phyloP scores from a whole-genome alignment of 225 moss, liverwort and hornwort species.

The Marchantia polymorpha region DNA sequence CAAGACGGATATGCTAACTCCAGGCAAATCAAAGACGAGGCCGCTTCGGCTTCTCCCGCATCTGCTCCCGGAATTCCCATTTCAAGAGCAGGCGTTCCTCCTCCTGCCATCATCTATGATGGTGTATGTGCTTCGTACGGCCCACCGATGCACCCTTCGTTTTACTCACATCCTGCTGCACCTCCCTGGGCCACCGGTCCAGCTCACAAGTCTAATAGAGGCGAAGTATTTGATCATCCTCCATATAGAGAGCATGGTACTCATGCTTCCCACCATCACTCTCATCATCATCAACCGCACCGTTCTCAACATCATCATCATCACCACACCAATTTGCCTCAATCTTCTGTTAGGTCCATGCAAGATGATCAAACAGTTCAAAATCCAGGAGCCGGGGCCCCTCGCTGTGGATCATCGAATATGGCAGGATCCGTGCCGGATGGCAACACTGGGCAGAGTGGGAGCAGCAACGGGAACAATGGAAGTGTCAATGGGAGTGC shows the following conservation, averaged over 20 bases:
- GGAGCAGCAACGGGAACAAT: slow-evolving; percentile 75
- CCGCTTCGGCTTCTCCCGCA: slow-evolving; percentile 38
- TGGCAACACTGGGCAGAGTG: slow-evolving; percentile 61
- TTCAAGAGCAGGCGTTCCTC: slow-evolving; percentile 56
- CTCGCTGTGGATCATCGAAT: slow-evolving; percentile 60
- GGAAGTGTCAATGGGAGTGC: slow-evolving; percentile 78
- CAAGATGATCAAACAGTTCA: slow-evolving; percentile 72
- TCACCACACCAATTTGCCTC: slow-evolving; percentile 44
- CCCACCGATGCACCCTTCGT: slow-evolving; percentile 65
- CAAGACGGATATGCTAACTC: slow-evolving; percentile 47
- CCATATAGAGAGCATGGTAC: slow-evolving; percentile 53
- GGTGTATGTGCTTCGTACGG: slow-evolving; percentile 57
- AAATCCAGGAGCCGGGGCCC: slow-evolving; percentile 58
- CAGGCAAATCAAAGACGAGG: slow-evolving; percentile 59
- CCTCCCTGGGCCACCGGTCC: slow-evolving; percentile 62
- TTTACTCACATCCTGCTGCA: slow-evolving; percentile 61
- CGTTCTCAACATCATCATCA: slow-evolving; percentile 53
- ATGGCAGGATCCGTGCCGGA: slow-evolving; percentile 33
- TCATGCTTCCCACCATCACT: slow-evolving; percentile 43
- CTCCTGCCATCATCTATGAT: slow-evolving; percentile 71
- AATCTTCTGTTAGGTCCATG: slow-evolving; percentile 35
- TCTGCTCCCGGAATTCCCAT: slow-evolving; percentile 50
- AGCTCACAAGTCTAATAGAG: slow-evolving; percentile 50
- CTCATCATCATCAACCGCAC: slow-evolving; percentile 48
- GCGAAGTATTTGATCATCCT: slow-evolving; percentile 58